Evolutionary conservation across 768 basidiomycete genomes (phyloP), one percentile per base, ranked within the genome.

Genomic region (Dacryopinax spathularia): DNA sequence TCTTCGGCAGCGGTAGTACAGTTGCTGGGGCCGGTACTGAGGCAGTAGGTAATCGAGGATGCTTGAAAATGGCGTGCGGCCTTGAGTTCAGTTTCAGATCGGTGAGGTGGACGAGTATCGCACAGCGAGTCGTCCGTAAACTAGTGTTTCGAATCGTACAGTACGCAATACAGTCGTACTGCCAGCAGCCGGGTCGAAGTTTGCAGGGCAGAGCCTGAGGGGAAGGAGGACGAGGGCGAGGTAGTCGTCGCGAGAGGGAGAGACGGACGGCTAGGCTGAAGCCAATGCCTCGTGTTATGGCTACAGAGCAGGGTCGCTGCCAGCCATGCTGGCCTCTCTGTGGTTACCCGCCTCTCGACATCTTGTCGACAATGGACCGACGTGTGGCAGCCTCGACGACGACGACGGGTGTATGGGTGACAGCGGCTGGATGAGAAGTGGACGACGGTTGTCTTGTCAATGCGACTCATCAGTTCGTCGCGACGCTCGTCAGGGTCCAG

Each of bases 101-200:
- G 39, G n/a, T n/a, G n/a, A n/a, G n/a, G n/a, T n/a, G n/a, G n/a
- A n/a, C n/a, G n/a, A n/a, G n/a, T n/a, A 41, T 56, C 48, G 48
- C 48, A 56, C 48, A 27, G 48, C 48, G 48, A 56, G 48, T 31
- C 20, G 48, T 56, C 48, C 31, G 25, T 29, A 29, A 56, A 56
- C 22, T 56, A 56, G 48, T 56, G 48, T 56, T 56, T 56, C 22
- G 48, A 56, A 56, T 56, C 15, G 48, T 56, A 56, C 6, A 56
- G 48, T 56, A 56, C 39, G 39, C 16, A 27, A 18, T 31, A 29
- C 15, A 13, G 29, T 56, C 48, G 48, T 29, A 56, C 48, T 56
- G 48, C 48, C 48, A 56, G 48, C 48, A 56, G 48, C 29, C 48
- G 48, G 48, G 22, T 56, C 29, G 18, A 41, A 41, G 48, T 18